Base-by-base conservation (phyloP, 768 basidiomycete species). In the Chiua virens region DNA sequence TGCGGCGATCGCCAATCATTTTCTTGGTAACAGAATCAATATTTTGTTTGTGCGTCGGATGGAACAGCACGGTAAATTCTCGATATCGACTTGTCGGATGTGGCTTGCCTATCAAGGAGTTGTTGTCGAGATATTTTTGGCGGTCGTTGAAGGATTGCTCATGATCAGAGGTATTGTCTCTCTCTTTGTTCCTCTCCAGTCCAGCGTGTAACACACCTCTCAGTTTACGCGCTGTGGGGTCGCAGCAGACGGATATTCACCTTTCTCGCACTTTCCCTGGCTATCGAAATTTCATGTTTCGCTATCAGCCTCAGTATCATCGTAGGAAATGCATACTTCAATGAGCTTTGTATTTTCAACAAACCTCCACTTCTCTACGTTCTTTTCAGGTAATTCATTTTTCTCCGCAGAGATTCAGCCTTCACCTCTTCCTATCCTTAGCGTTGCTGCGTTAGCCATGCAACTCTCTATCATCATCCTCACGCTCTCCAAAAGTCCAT, bases 51-150 rank as follows among this genome's bases (percentile, higher is more conserved):
- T 49, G 18, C 54, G 11, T 10, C 34, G 47, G 37, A 50, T 45
- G 40, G 49, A 57, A 6, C 45, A 41, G 15, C 21, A 48, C 28
- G 20, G 40, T 41, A 21, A 15, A n/a, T n/a, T n/a, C n/a, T n/a
- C 39, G 18, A 17, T 17, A 8, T 36, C 49, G 20, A 41, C 46
- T 0, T 57, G 56, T 35, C 46, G 46, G 15, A 13, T 44, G 22
- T 56, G 54, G 54, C 18, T 57, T 15, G 43, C 46, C 18, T 56
- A 56, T 42, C 56, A 57, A 20, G 49, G 42, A 10, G 23, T 42
- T 28, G 18, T 47, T 14, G 32, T 45, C 23, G 37, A 41, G 20
- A 36, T 53, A 25, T 48, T 53, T 27, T 32, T 53, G 11, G 44
- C 51, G 14, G 35, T 52, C 6, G 55, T 57, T 10, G 56, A 57